Base-by-base conservation (phyloP, 352 stramenopile genomes). In the Phytophthora foliorum region DNA sequence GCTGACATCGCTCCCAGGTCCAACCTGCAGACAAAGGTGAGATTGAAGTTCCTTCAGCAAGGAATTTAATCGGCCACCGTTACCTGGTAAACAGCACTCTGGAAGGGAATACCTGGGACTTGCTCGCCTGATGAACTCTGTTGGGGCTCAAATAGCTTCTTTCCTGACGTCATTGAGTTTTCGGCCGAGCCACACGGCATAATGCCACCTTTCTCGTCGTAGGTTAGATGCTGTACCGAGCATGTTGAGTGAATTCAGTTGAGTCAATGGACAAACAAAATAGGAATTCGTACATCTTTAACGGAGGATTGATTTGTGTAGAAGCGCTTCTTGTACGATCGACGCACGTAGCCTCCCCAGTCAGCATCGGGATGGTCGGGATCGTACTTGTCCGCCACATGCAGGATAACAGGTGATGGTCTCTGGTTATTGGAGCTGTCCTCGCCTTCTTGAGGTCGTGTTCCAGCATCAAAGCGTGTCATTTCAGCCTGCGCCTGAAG, bases 321-420 rank as follows among this genome's bases (percentile, higher is more conserved):
- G 49, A 78, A 78, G 19, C 83, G 81, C 65, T 93, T 93, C 73
- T 91, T 93, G 71, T 86, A 81, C 31, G 74, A 80, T 46, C 83
- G 80, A 21, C 83, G 74, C 6, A 94, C 86, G 48, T 76, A 80
- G 16, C 86, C 86, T 27, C 78, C 86, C 86, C 86, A 94, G 54
- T 94, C 86, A 0, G 86, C 86, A 24, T 94, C 83, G 0, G 78
- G 81, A 41, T 94, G 86, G 22, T 86, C 76, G 0, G 86, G 86
- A n/a, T 91, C 81, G 59, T 89, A 93, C 56, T 87, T 91, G 27
- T 92, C 84, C 21, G 76, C 74, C 16, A 90, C 29, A 34, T 92
- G 79, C 1, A 80, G 82, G 6, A 91, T 42, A 21, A 78, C 61
- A 22, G 67, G 52, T 17, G 56, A 64, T 4, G 48, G 48, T 11